Evolutionary conservation across 2,329 filamentous ascomycete genomes (phyloP).

Genomic region (Calonectria multiphialidica): DNA sequence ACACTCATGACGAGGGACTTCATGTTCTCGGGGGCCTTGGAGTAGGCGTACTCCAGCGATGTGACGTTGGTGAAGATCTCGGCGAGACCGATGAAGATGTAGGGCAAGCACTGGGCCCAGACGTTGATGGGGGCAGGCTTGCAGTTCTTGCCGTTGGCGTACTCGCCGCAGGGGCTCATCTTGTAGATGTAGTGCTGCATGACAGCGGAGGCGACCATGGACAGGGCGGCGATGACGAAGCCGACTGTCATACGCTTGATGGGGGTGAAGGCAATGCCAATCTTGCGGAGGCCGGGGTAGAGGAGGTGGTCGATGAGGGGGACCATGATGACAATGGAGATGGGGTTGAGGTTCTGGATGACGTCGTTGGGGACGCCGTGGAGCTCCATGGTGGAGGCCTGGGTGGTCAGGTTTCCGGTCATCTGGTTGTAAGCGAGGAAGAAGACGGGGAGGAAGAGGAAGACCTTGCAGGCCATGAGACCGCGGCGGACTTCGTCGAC

Average conservation of each 20-base stretch:
- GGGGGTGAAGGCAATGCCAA: slow-evolving; percentile 76
- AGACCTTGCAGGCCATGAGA: slow-evolving; percentile 77
- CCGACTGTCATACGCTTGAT: slow-evolving; percentile 81
- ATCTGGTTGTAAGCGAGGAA: slow-evolving; percentile 72
- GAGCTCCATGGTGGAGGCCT: slow-evolving; percentile 75
- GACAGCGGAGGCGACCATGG: slow-evolving; percentile 70
- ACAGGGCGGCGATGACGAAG: slow-evolving; percentile 73
- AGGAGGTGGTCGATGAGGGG: slow-evolving; percentile 77
- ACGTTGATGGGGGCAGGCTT: slow-evolving; percentile 74
- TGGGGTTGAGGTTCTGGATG: slow-evolving; percentile 80
- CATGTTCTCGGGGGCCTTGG: slow-evolving; percentile 85
- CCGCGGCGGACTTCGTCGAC: slow-evolving; percentile 83
- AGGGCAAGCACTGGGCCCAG: slow-evolving; percentile 66
- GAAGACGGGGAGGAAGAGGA: slow-evolving; percentile 76
- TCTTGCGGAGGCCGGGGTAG: slow-evolving; percentile 75
- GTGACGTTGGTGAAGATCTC: slow-evolving; percentile 69
- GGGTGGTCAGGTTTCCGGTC: slow-evolving; percentile 71
- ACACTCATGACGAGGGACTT: slow-evolving; percentile 79
- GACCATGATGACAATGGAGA: slow-evolving; percentile 81
- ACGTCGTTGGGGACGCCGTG: slow-evolving; percentile 83
- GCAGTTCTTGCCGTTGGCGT: slow-evolving; percentile 61
- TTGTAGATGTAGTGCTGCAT: slow-evolving; percentile 75
- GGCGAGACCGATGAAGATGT: slow-evolving; percentile 63
- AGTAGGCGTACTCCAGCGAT: slow-evolving; percentile 81
- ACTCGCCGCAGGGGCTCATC: slow-evolving; percentile 68